Conservation (phyloP, 1,284 basidiomycete genomes). For the Sporisorium scitamineum region DNA sequence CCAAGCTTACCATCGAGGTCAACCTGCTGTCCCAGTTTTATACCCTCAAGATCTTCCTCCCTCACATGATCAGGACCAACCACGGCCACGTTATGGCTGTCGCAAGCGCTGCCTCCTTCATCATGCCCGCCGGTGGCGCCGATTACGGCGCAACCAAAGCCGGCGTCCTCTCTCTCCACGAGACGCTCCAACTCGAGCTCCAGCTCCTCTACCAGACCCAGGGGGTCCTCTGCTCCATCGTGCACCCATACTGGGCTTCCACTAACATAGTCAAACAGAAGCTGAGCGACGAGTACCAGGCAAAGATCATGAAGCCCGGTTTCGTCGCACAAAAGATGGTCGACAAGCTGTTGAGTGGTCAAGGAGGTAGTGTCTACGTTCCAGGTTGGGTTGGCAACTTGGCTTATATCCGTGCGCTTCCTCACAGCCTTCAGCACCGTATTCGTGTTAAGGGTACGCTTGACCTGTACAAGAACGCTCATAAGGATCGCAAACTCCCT, state of each 20-base stretch:
- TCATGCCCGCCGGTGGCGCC: conserved; percentile 57
- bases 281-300: conserved; percentile 11
- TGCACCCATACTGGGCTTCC: conserved; percentile 36
- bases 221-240: conserved; percentile 38
- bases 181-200: conserved; percentile 61
- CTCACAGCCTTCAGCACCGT: conserved; percentile 23
- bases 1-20: conserved; percentile 56
- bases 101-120: conserved; percentile 60
- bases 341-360: conserved; percentile 30
- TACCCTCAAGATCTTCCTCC: conserved; percentile 64
- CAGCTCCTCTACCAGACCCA: conserved; percentile 53
- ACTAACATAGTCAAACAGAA: conserved; percentile 12
- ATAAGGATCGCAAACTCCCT: conserved; percentile 8
- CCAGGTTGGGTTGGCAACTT: conserved; percentile 43
- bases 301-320: conserved; percentile 29
- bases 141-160: conserved; percentile 64
- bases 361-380: conserved; percentile 39
- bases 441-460: conserved; percentile 20
- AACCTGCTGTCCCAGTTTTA: conserved; percentile 63
- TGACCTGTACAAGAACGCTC: conserved; percentile 13
- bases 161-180: conserved; percentile 61
- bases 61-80: conserved; percentile 60
- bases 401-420: conserved; percentile 24
- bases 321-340: conserved; percentile 26
- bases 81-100: conserved; percentile 65